phyloP scores from a whole-genome alignment of 2,329 filamentous ascomycete genomes.

The Hortaea werneckii region DNA sequence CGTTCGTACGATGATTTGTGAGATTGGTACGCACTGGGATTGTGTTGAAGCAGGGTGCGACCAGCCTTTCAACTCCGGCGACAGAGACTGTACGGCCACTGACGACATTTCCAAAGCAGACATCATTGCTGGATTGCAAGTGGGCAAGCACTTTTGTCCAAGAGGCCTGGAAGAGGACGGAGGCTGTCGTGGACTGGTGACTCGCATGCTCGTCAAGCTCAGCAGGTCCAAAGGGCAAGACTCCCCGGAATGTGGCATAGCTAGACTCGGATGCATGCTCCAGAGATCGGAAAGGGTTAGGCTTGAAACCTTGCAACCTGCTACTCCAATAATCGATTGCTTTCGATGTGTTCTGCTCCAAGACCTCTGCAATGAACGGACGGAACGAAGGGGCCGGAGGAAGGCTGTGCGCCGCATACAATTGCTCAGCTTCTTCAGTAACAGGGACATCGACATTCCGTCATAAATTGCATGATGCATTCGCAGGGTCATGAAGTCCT shows the following conservation, averaged over 20 bases:
- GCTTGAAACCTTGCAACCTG: slow-evolving; percentile 44
- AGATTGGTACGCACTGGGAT: slow-evolving; percentile 58
- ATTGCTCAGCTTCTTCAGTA: slow-evolving; percentile 62
- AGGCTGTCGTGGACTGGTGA: slow-evolving; percentile 45
- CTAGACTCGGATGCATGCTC: not conserved
- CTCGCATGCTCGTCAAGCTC: slow-evolving; percentile 27
- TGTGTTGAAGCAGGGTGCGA: slow-evolving; percentile 92
- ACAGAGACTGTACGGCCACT: slow-evolving; percentile 63
- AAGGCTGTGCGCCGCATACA: slow-evolving; percentile 42
- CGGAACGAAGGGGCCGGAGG: slow-evolving; percentile 43
- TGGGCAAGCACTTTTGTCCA: slow-evolving; percentile 59
- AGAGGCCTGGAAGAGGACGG: slow-evolving; percentile 59
- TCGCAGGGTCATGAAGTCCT: slow-evolving; percentile 33
- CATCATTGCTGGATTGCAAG: slow-evolving; percentile 47
- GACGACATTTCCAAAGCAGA: slow-evolving; percentile 82
- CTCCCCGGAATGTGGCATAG: slow-evolving; percentile 29
- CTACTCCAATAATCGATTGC: slow-evolving; percentile 57
- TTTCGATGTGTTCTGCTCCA: slow-evolving; percentile 37
- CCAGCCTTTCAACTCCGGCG: slow-evolving; percentile 56
- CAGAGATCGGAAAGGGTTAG: slow-evolving; percentile 19
- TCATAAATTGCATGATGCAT: slow-evolving; percentile 84
- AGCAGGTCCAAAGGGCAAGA: slow-evolving; percentile 15
- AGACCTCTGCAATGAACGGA: slow-evolving; percentile 52
- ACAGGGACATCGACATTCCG: slow-evolving; percentile 60
- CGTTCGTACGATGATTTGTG: slow-evolving; percentile 38